These are phyloP conservation scores for Didymella glomerata DNA, from an alignment of 2,329 filamentous ascomycete genomes.

Conservation along the genomic window DNA sequence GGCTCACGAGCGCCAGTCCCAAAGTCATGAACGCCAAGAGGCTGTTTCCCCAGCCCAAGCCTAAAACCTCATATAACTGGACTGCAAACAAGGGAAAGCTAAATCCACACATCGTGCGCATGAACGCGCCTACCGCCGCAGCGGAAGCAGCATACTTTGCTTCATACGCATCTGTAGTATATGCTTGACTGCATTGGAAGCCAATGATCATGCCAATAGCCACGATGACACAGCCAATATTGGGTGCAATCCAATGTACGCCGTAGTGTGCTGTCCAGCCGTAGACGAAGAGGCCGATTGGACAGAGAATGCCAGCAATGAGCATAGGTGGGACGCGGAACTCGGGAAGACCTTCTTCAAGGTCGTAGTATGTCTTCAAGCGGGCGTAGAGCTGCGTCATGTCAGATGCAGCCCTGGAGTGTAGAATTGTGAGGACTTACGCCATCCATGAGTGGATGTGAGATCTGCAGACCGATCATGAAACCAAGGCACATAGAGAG, in stretches of 20 bases:
- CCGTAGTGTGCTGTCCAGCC: constrained; percentile 64
- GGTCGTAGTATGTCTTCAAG: constrained; percentile 33
- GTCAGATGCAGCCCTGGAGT: background rate
- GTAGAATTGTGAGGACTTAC: constrained; percentile 21
- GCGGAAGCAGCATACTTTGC: constrained; percentile 55
- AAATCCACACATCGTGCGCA: constrained; percentile 63
- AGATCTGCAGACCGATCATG: constrained; percentile 54
- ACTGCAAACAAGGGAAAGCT: constrained; percentile 66
- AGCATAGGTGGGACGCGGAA: constrained; percentile 64
- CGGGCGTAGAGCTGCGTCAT: constrained; percentile 33
- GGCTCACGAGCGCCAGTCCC: constrained; percentile 58
- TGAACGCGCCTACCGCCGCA: constrained; percentile 67
- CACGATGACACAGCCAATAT: constrained; percentile 61
- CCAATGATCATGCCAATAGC: constrained; percentile 60
- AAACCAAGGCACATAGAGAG: constrained; percentile 69
- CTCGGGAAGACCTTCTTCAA: constrained; percentile 50
- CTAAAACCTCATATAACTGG: constrained; percentile 65
- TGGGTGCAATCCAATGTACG: constrained; percentile 65
- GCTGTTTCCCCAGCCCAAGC: constrained; percentile 67
- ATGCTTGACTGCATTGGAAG: constrained; percentile 68
- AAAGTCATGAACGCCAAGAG: constrained; percentile 62
- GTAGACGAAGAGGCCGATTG: constrained; percentile 58
- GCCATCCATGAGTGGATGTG: constrained; percentile 58
- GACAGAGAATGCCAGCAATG: constrained; percentile 61
- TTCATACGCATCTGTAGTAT: constrained; percentile 70